Evolutionary conservation across 805 yeast species (phyloP), one percentile per base, ranked within the genome.

Genomic region (Barnettozyma sucrosica): DNA sequence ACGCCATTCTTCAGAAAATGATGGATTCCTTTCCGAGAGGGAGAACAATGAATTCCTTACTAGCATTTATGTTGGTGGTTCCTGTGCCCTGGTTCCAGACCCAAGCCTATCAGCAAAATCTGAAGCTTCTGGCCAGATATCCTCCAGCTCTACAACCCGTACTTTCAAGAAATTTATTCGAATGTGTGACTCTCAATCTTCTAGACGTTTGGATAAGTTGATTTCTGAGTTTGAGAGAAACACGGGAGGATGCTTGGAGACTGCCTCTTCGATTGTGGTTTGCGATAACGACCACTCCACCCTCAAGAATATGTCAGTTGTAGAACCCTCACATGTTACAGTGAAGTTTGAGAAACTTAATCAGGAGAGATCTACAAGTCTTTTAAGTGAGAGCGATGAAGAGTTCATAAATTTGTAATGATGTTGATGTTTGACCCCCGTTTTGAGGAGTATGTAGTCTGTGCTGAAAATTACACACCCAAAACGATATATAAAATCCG

Each of bases 31-130:
- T n/a, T 18, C 37, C 2, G 49, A 32, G 2, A 20, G 39, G 5
- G 62, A 59, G 24, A 37, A 43, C 6, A 46, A 42, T 3, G 50
- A 50, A n/a, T 59, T 59, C 40, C 48, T 56, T 33, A 47, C 55
- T 10, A 47, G 40, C 11, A 51, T 48, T 34, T 49, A 44, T 23
- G 45, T 39, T 16, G 23, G 20, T 39, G 42, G 42, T 6, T n/a
- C 52, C 8, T 38, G 43, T 3, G 47, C 40, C 7, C 47, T 55
- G 8, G 25, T 18, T 13, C 20, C 44, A 4, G 50, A 58, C 32
- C 60, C 58, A n/a, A 21, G 41, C 20, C 14, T 37, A 2, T 45
- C 56, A 1, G 51, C 46, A 3, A 51, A 42, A 36, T 41, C 55
- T 24, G 46, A 49, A 18, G 48, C 45, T 1, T 32, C 19, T 39